A percentile compares a stretch with the other conserved stretches of the same genome.
Evolutionary conservation across 2,329 filamentous ascomycete genomes (phyloP).

Genomic region (Aspergillus puulaauensis): DNA sequence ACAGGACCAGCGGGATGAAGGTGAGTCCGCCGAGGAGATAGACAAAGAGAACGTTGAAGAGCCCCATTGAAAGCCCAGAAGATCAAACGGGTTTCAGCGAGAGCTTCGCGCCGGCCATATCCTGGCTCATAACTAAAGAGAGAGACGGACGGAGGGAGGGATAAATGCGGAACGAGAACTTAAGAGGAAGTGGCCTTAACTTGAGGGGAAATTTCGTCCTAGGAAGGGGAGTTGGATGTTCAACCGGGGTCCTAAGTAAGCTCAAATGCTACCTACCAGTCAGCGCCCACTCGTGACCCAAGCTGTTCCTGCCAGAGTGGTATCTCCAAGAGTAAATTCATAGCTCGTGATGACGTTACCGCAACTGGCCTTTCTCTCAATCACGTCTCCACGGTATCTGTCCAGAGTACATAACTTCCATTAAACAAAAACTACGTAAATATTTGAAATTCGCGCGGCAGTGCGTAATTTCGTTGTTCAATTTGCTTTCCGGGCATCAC

Average conservation of each 20-base stretch:
- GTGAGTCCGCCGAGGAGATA: slow-evolving; percentile 88
- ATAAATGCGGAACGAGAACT: background rate
- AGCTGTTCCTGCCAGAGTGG: background rate
- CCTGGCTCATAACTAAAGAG: slow-evolving; percentile 18
- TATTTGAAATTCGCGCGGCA: no score
- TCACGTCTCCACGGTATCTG: no score
- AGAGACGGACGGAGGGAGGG: background rate
- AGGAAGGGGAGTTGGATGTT: no score
- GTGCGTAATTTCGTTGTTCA: no score
- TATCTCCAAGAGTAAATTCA: no score
- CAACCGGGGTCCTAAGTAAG: no score
- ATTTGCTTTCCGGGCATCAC: no score
- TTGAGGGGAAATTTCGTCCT: background rate
- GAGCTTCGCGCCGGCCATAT: slow-evolving; percentile 28
- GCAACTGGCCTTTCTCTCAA: no score
- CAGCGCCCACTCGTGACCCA: background rate
- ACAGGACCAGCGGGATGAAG: slow-evolving; percentile 72
- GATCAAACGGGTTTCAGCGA: slow-evolving; percentile 31
- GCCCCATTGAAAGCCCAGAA: slow-evolving; percentile 40
- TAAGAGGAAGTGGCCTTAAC: background rate
- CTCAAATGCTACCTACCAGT: no score
- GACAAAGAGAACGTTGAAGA: slow-evolving; percentile 63
- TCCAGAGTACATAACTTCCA: no score
- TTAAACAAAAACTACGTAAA: no score
- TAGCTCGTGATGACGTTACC: no score